Percentiles rank a stretch among this genome's conserved stretches.
Evolutionary conservation across 495 filamentous ascomycete species (phyloP).

Genomic region (Neurospora sp.): DNA sequence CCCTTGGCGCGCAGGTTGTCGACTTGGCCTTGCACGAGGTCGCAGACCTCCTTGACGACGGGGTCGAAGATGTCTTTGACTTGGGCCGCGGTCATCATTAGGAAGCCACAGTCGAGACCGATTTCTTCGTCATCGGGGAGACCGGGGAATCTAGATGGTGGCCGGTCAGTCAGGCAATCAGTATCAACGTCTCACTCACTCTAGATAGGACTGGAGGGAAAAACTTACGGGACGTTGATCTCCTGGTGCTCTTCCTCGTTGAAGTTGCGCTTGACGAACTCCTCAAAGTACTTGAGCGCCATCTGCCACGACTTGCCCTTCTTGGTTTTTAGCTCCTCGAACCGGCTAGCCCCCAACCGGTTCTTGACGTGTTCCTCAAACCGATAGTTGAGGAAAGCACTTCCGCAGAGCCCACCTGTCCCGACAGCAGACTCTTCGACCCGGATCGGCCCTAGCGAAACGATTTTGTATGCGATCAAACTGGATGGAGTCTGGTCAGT

Average conservation of each 20-base stretch:
- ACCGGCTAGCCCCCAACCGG: slow-evolving; percentile 43
- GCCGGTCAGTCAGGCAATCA: neutral
- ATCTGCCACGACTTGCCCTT: slow-evolving; percentile 61
- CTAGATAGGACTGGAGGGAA: neutral
- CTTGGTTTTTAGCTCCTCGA: slow-evolving; percentile 52
- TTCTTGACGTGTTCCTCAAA: slow-evolving; percentile 58
- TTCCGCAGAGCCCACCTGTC: slow-evolving; percentile 55
- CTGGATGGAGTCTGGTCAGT: slow-evolving; percentile 23
- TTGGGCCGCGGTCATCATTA: slow-evolving; percentile 49
- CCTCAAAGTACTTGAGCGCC: slow-evolving; percentile 55
- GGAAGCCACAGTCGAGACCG: slow-evolving; percentile 53
- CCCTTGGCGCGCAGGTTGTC: slow-evolving; percentile 48
- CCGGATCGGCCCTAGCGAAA: slow-evolving; percentile 44
- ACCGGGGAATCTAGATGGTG: slow-evolving; percentile 47
- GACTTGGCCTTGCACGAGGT: slow-evolving; percentile 51
- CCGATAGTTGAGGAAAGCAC: slow-evolving; percentile 57
- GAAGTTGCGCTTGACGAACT: slow-evolving; percentile 64
- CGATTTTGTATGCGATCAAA: slow-evolving; percentile 60
- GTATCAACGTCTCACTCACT: neutral
- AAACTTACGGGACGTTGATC: slow-evolving; percentile 51
- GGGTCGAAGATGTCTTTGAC: slow-evolving; percentile 57
- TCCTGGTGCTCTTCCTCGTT: slow-evolving; percentile 62
- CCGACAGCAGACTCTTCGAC: slow-evolving; percentile 58
- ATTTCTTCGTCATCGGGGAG: slow-evolving; percentile 56
- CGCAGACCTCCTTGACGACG: slow-evolving; percentile 51